Base-by-base conservation (phyloP, 352 stramenopile species). In the Elongisporangium prolatum region DNA sequence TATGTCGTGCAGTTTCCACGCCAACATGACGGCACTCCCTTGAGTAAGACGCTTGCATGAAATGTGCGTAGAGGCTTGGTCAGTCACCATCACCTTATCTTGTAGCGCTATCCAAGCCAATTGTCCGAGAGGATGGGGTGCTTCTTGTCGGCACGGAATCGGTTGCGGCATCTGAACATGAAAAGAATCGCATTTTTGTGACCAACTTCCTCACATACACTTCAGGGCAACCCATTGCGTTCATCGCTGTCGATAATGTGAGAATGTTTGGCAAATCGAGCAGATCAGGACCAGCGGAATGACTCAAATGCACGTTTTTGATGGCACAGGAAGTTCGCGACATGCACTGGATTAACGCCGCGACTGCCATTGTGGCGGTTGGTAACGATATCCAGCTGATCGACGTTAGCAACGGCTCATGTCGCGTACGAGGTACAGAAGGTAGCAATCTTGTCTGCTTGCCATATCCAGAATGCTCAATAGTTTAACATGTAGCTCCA, bases 341-440 rank as follows among this genome's bases (percentile, higher is more conserved):
- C 58, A 61, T 92, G 28, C 69, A 89, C 4, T 94, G 83, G 85
- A 60, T 94, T 21, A 67, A 60, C 4, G 6, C 60, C 2, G 61
- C 72, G 13, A 63, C 70, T 14, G 81, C 80, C n/a, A 59, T 89
- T 22, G 71, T 68, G 8, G 82, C 85, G 16, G 64, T 94, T 18
- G 85, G 80, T 9, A 86, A 83, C 48, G 77, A 94, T 28, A 77
- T 94, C 18, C 79, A 91, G 13, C 17, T 91, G 14, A 65, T 91
- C 37, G 68, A 74, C 9, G 53, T 90, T 3, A 69, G 67, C 10
- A 55, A 67, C 54, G 68, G 53, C 13, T 50, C 53, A 0, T 86
- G 72, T 37, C 64, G 61, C 10, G 52, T 89, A 22, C 64, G 83
- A 63, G 50, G 74, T 77, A 67, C 9, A 54, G 24, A 8, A 8